Conservation (phyloP, 2,329 filamentous ascomycete genomes). For the Apiospora phragmitis region DNA sequence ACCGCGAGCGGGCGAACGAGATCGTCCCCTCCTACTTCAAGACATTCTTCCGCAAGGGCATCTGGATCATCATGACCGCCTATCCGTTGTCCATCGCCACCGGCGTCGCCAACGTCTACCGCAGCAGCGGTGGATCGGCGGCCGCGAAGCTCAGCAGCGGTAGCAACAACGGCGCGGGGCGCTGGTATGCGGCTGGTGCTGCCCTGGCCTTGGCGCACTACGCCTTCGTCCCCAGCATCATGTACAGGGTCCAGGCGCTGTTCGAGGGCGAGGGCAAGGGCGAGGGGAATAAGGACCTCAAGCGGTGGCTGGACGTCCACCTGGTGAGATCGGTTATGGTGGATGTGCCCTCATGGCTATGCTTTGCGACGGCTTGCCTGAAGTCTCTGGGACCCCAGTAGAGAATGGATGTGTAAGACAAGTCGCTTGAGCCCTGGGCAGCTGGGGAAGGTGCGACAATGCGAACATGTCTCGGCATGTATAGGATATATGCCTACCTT, state of each 20-base stretch:
- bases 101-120: constrained; percentile 28
- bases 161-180: constrained; percentile 20
- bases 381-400: constrained; percentile 25
- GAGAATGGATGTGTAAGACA: not conserved
- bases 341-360: constrained; percentile 34
- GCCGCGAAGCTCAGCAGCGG: constrained; percentile 10
- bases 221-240: constrained; percentile 32
- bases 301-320: constrained; percentile 32
- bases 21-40: constrained; percentile 45
- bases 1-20: constrained; percentile 32
- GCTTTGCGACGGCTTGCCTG: constrained; percentile 29
- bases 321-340: constrained; percentile 25
- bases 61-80: constrained; percentile 28
- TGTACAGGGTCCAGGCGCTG: constrained; percentile 28
- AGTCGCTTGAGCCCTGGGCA: not conserved
- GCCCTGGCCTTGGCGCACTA: constrained; percentile 31
- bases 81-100: constrained; percentile 28
- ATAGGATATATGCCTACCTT: not conserved
- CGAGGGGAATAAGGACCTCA: constrained; percentile 23
- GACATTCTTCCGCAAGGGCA: constrained; percentile 36
- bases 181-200: constrained; percentile 31
- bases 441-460: not conserved
- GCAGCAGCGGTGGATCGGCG: not conserved
- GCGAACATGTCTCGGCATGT: not conserved
- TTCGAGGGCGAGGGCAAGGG: constrained; percentile 27